These are phyloP conservation scores for Penicillium cinerascens DNA, from an alignment of 495 filamentous ascomycete genomes.

Conservation along the genomic window DNA sequence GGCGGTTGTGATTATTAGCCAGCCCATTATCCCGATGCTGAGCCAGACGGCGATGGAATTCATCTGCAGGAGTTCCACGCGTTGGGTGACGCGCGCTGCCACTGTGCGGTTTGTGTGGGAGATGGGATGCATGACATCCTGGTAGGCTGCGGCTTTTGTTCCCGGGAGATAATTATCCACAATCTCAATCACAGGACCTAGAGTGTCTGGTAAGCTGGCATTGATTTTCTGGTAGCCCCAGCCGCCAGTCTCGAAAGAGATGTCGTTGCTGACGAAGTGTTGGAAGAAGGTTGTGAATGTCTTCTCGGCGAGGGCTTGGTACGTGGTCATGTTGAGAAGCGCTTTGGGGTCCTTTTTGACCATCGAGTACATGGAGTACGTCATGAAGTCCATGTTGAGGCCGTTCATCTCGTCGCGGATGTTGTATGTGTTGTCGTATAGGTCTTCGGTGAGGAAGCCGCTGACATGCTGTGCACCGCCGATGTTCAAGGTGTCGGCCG, in stretches of 20 bases:
- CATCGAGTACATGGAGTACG: slow-evolving; percentile 31
- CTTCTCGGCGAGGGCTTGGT: slow-evolving; percentile 17
- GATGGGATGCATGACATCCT: slow-evolving; percentile 19
- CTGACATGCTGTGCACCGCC: slow-evolving; percentile 4
- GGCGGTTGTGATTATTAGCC: slow-evolving; percentile 26
- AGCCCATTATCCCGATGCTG: slow-evolving; percentile 32
- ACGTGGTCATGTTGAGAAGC: slow-evolving; percentile 21
- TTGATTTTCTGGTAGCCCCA: slow-evolving; percentile 31
- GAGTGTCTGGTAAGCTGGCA: slow-evolving; percentile 18
- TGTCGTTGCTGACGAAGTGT: slow-evolving; percentile 30
- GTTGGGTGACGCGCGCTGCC: slow-evolving; percentile 11
- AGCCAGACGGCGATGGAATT: slow-evolving; percentile 31
- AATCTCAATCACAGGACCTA: slow-evolving; percentile 11
- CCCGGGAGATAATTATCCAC: slow-evolving; percentile 3
- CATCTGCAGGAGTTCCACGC: slow-evolving; percentile 30
- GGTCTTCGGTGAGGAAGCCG: slow-evolving; percentile 13
- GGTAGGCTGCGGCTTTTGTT: slow-evolving; percentile 1
- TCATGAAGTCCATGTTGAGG: slow-evolving; percentile 40
- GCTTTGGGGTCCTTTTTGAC: slow-evolving; percentile 24
- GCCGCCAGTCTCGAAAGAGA: slow-evolving; percentile 20
- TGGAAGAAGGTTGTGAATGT: slow-evolving; percentile 38
- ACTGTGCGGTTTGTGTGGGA: slow-evolving; percentile 21
- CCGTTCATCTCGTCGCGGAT: slow-evolving; percentile 31
- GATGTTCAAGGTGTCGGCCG: slow-evolving; percentile 20
- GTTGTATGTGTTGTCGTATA: slow-evolving; percentile 35